Evolutionary conservation across 352 stramenopile species (phyloP), one percentile per base, ranked within the genome.

Genomic region (Pythium phragmitis): DNA sequence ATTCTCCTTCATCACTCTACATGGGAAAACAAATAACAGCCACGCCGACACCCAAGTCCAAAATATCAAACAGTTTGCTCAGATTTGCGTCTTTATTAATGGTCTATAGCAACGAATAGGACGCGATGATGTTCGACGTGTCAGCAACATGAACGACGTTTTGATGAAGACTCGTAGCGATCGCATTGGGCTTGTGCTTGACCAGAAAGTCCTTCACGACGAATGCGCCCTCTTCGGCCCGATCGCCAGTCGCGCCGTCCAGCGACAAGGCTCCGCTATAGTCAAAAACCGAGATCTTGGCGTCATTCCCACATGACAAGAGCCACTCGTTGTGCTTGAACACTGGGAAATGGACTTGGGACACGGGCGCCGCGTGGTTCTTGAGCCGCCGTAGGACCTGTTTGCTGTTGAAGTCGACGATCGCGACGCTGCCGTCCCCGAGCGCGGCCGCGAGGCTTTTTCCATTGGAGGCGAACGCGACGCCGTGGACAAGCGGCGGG

Each of bases 211-310:
- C 76, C 28, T 77, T 76, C 21, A 88, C 68, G 5, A 90, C 57
- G 16, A 82, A 74, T 17, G 72, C 57, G n/a, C 53, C 46, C 8
- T 74, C 65, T 17, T 75, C 57, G 6, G 68, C 43, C 9, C 34
- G 34, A 39, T 12, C 43, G 26, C 21, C 41, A 34, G 56, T 48
- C 12, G 33, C 33, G 8, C 52, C 62, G 33, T 80, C 68, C 30
- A 65, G 23, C 2, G 58, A 72, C 6, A 88, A 42, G 3, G 75
- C 77, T 34, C 65, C 51, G 19, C 66, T 23, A 59, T 88, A 89
- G 59, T 91, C 72, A 72, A 83, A 92, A 0, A 92, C 59, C 53
- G 71, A 83, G 49, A 92, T 60, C 57, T 88, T 86, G 2, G 70
- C 60, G 63, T 92, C 84, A 63, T 92, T 92, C 26, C 73, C 84